Evolutionary conservation across 345 rosid species (phyloP).

Genomic region (Boechera stricta): DNA sequence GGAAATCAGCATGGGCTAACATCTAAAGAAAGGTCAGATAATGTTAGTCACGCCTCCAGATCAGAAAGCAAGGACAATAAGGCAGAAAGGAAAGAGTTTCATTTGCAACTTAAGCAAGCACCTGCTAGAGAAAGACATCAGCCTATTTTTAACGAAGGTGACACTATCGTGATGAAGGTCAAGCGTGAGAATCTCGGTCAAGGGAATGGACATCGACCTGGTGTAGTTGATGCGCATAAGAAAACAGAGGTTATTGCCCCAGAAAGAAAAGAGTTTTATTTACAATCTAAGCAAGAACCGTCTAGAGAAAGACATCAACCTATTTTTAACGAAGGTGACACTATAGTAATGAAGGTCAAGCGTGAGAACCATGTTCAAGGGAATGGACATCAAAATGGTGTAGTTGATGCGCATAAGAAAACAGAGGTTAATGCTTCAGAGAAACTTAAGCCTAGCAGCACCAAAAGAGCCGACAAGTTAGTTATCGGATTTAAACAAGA

Average conservation of each 20-base stretch:
- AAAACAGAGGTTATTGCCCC: slow-evolving; percentile 49
- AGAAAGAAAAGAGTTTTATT: slow-evolving; percentile 43
- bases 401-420: slow-evolving; percentile 46
- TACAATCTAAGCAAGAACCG: slow-evolving; percentile 45
- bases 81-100: slow-evolving; percentile 36
- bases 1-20: slow-evolving; percentile 37
- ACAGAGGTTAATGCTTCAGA: slow-evolving; percentile 50
- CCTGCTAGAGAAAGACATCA: slow-evolving; percentile 43
- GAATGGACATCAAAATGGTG: slow-evolving; percentile 49
- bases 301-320: slow-evolving; percentile 46
- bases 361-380: slow-evolving; percentile 43
- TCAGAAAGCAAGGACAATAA: slow-evolving; percentile 8
- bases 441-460: slow-evolving; percentile 52
- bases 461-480: slow-evolving; percentile 48
- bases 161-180: slow-evolving; percentile 41
- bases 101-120: slow-evolving; percentile 27
- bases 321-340: slow-evolving; percentile 40
- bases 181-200: slow-evolving; percentile 35
- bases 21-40: slow-evolving; percentile 30
- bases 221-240: slow-evolving; percentile 47
- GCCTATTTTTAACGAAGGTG: slow-evolving; percentile 31
- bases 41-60: slow-evolving; percentile 25
- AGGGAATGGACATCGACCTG: slow-evolving; percentile 49
- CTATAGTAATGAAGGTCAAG: slow-evolving; percentile 48
- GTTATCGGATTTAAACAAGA: slow-evolving; percentile 48